Evolutionary conservation across 768 basidiomycete species (phyloP).

Genomic region (Russula emetica): DNA sequence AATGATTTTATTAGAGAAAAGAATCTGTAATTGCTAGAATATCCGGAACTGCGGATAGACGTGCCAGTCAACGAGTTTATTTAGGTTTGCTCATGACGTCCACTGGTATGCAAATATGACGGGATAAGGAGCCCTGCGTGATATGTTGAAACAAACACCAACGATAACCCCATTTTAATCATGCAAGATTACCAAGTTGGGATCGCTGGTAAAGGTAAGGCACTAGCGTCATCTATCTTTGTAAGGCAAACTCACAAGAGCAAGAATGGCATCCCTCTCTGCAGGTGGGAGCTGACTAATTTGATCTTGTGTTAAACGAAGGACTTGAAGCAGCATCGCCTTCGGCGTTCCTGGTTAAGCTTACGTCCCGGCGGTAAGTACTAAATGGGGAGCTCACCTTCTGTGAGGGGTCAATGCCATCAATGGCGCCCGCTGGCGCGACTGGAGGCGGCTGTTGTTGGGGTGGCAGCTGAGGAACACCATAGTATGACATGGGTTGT

Average conservation of each 20-base stretch:
- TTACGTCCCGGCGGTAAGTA: not conserved
- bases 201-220: conserved; percentile 12
- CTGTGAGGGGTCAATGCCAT: conserved; percentile 26
- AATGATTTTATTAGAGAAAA: not conserved
- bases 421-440: conserved; percentile 32
- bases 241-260: conserved; percentile 20
- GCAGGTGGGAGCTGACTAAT: conserved; percentile 74
- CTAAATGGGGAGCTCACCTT: conserved; percentile 23
- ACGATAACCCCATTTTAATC: not conserved
- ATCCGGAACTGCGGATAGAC: not conserved
- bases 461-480: conserved; percentile 34
- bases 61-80: not conserved
- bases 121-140: not conserved
- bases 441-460: conserved; percentile 37
- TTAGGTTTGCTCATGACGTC: not conserved
- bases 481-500: conserved; percentile 26
- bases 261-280: conserved; percentile 68
- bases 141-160: not conserved
- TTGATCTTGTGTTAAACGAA: conserved; percentile 76
- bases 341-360: conserved; percentile 31
- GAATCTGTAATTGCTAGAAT: conserved; percentile 7
- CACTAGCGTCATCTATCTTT: not conserved
- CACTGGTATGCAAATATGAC: not conserved
- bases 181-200: conserved; percentile 24
- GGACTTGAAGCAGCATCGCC: conserved; percentile 84